Evolutionary conservation across 257 asterid species (phyloP), one percentile per base, ranked within the genome.

Genomic region (Galeopsis tetrahit): DNA sequence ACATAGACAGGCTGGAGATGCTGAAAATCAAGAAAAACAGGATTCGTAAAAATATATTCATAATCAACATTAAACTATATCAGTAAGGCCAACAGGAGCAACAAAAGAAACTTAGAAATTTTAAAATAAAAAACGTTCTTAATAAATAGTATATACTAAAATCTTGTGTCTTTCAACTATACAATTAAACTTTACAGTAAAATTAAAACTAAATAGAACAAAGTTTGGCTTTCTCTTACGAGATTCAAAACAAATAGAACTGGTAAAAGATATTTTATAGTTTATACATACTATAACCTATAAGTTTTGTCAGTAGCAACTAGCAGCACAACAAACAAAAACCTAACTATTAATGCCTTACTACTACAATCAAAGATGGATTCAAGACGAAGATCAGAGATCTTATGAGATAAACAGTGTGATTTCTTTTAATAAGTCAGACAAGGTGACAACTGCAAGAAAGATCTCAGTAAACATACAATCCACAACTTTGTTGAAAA

Each of bases 31-130:
- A 15, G 61, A n/a, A 21, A 61, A 49, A 36, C 34, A 48, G 57
- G 33, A 40, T 63, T 13, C 5, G 28, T 21, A 21, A 0, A 21
- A 21, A 6, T 51, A 70, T 51, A 21, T 64, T 65, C 31, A 31
- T 13, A 9, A 11, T 9, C 5, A 9, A 46, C 43, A 46, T 10
- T 46, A 15, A 46, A 31, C 61, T n/a, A n/a, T n/a, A 55, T 46
- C 63, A 58, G 13, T 33, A 58, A 63, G 66, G 57, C 69, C 68
- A 36, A 73, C 34, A 35, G 63, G 70, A 39, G 43, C 43, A 5
- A 7, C 7, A 39, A 39, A 39, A 39, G 43, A 39, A 15, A 52
- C 32, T 15, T 52, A 6, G 33, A 52, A 13, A 53, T 15, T 17
- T 53, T 53, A 2, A 53, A 53, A 15, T 17, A 4, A 53, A 53